Conservation (phyloP, 2,329 filamentous ascomycete species). For the Rhynchosporium graminicola region DNA sequence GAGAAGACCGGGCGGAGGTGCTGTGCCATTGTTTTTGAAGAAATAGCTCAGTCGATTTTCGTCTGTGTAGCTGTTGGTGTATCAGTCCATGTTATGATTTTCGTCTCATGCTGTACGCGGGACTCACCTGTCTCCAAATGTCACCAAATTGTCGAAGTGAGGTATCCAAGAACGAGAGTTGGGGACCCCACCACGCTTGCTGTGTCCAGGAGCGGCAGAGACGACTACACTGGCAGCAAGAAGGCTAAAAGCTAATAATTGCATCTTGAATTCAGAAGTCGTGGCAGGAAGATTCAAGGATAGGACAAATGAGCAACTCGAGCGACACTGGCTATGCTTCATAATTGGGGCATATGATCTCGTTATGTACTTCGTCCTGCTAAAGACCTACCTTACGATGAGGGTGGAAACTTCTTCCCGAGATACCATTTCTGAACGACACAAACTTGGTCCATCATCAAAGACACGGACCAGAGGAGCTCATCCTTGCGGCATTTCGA, state of each 20-base stretch:
- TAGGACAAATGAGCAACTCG: constrained; percentile 2
- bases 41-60: constrained; percentile 69
- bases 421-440: constrained; percentile 19
- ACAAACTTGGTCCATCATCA: constrained; percentile 4
- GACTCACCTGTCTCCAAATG: constrained; percentile 66
- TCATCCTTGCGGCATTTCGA: constrained; percentile 8
- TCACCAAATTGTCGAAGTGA: constrained; percentile 62
- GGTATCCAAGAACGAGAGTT: constrained; percentile 37
- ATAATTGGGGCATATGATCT: not conserved
- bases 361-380: constrained; percentile 8
- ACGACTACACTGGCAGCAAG: constrained; percentile 22
- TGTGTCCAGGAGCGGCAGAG: constrained; percentile 2
- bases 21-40: constrained; percentile 53
- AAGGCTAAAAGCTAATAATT: constrained; percentile 17
- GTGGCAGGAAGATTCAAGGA: not conserved
- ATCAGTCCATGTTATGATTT: constrained; percentile 9
- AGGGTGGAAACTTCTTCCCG: not conserved
- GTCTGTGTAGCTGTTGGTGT: constrained; percentile 62
- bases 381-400: not conserved
- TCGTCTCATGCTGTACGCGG: not conserved
- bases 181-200: constrained; percentile 5
- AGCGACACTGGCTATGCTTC: not conserved
- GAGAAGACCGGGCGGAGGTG: constrained; percentile 61
- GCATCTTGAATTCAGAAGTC: constrained; percentile 15
- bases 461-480: constrained; percentile 12